A percentile compares a stretch with the other conserved stretches of the same genome.
Evolutionary conservation across 257 asterid genomes (phyloP).

Genomic region (Nemophila menziesii): DNA sequence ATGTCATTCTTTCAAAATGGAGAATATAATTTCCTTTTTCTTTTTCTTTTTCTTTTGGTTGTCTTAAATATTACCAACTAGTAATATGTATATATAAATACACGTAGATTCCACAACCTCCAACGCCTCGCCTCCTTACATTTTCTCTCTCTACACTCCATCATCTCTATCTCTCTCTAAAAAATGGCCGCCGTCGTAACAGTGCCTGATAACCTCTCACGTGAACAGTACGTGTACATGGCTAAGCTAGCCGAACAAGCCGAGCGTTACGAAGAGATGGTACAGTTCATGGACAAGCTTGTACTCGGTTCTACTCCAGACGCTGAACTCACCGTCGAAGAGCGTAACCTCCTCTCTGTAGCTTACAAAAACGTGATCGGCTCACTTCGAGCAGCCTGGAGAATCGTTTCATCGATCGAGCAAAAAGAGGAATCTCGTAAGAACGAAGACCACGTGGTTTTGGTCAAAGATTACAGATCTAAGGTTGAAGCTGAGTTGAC

Average conservation of each 20-base stretch:
- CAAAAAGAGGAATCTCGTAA: slow-evolving; percentile 40
- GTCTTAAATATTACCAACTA: too few relatives aligned
- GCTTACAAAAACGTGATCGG: slow-evolving; percentile 47
- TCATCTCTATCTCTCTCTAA: slow-evolving; percentile 1
- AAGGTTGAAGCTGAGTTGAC: slow-evolving; percentile 31
- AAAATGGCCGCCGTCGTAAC: slow-evolving; percentile 22
- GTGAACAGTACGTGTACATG: slow-evolving; percentile 33
- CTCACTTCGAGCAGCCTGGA: slow-evolving; percentile 40
- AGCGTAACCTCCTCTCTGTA: slow-evolving; percentile 39
- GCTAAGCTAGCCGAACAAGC: slow-evolving; percentile 44
- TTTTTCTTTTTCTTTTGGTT: too few relatives aligned
- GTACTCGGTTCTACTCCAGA: slow-evolving; percentile 26
- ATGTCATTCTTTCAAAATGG: too few relatives aligned
- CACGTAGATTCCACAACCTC: background rate
- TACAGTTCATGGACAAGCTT: slow-evolving; percentile 38
- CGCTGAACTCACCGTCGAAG: slow-evolving; percentile 34
- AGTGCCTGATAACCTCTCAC: slow-evolving; percentile 22
- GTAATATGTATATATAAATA: too few relatives aligned
- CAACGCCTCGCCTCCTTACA: background rate
- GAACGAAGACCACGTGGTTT: slow-evolving; percentile 34
- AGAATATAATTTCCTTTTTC: too few relatives aligned
- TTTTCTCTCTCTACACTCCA: background rate
- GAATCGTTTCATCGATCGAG: slow-evolving; percentile 36
- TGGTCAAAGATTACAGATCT: slow-evolving; percentile 34
- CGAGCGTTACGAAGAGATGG: slow-evolving; percentile 43